Evolutionary conservation across 345 rosid species (phyloP), one percentile per base, ranked within the genome.

Genomic region (Lepidium sativum): DNA sequence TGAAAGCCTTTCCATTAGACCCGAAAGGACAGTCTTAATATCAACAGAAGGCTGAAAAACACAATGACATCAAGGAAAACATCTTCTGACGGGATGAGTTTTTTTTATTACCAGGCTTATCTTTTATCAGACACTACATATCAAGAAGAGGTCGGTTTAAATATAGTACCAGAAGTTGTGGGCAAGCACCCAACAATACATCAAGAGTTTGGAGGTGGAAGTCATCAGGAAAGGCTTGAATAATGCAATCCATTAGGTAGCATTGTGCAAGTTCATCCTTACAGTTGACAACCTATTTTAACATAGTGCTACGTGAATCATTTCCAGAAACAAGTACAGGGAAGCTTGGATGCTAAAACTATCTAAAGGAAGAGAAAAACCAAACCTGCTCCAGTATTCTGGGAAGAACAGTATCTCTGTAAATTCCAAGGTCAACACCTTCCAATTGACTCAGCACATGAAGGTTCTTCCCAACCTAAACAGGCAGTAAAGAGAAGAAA

Each of bases 141-240:
- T 32, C 6, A 54, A 27, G 47, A 52, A 45, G 40, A 31, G 44
- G 31, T 48, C 6, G 48, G 35, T 54, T 34, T 17, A 13, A 34
- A 31, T n/a, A 35, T 61, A 58, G 54, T 53, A 92, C 99, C 96
- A 90, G 96, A 76, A 94, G 99, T 75, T 90, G 97, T 31, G 99
- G 99, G 65, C 83, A 94, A 48, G 94, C 99, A 71, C 90, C 83
- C 77, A 94, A 73, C 66, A 94, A 69, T 44, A 88, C 70, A 74
- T 94, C 99, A 69, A 94, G 97, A 67, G 97, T 94, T 68, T 90
- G 99, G 78, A 94, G 82, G 75, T 94, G 99, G 75, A 87, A 87
- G 71, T 94, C 99, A 66, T 94, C 99, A 49, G 99, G 96, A 78
- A 94, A 94, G 47, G 88, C 99, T 83, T 94, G 99, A 76, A 94